Evolutionary conservation across 169 alveolate species (phyloP), one percentile per base, ranked within the genome.

Genomic region (Cryptosporidium muris): DNA sequence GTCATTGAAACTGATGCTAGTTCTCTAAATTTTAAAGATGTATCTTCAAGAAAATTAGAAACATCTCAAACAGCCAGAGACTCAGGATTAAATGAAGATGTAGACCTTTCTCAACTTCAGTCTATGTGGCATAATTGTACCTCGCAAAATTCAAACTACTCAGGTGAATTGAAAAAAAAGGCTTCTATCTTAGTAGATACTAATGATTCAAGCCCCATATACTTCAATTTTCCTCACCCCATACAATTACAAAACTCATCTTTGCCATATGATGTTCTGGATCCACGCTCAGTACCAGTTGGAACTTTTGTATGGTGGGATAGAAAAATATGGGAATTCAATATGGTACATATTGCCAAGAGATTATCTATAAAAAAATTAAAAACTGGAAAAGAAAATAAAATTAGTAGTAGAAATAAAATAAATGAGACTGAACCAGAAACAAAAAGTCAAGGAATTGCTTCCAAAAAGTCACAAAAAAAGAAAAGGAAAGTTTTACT

Each of bases 281-380:
- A 74, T 47, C 67, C 85, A 56, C 54, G 85, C 14, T 74, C 85
- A 7, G 74, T 74, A 25, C 68, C 85, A n/a, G 43, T 47, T 34
- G 85, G 85, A 2, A 38, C 85, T 6, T 74, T 74, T 34, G 43
- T 74, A 45, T 74, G 85, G 85, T 74, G 85, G 85, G 85, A 74
- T 42, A 74, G 85, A 60, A 74, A 68, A 74, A 68, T 74, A 47
- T 74, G 85, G 85, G 85, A 74, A 34, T 74, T 58, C n/a, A 74
- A 74, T 49, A 58, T 74, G 54, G 74, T 74, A n/a, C 63, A 74
- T 4, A 74, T 74, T 66, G 85, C 85, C 4, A 74, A 63, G 45
- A 74, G 85, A 34, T 43, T 74, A 5, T 74, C 85, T 7, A 74
- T 68, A 7, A 74, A 58, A 3, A 63, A 74, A 3, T 58, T 58